phyloP scores from a whole-genome alignment of 345 rosid species.

The Mercurialis annua region DNA sequence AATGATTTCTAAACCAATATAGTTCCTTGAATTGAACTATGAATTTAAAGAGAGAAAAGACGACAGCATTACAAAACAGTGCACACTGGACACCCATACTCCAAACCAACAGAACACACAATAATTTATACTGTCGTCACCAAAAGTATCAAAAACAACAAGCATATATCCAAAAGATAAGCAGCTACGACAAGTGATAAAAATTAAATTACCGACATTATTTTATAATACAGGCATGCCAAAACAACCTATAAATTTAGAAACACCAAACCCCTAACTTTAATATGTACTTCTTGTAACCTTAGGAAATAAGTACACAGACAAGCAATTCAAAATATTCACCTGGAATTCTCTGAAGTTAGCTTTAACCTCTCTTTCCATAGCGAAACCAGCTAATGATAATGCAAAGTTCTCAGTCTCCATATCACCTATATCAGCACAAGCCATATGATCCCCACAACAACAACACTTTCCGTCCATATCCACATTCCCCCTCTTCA shows the following conservation, averaged over 20 bases:
- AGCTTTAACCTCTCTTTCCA: slow-evolving; percentile 72
- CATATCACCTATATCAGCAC: slow-evolving; percentile 63
- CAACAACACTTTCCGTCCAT: slow-evolving; percentile 53
- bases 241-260: background rate
- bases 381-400: slow-evolving; percentile 69
- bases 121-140: background rate
- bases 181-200: background rate
- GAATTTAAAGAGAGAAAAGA: background rate
- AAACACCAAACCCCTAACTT: background rate
- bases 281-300: background rate
- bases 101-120: background rate
- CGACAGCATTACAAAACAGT: background rate
- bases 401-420: slow-evolving; percentile 64
- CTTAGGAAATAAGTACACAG: background rate
- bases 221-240: background rate
- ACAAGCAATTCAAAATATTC: slow-evolving; percentile 9
- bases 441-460: slow-evolving; percentile 58
- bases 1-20: background rate
- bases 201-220: background rate
- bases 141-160: no score
- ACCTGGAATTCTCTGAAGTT: slow-evolving; percentile 88
- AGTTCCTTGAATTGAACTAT: background rate
- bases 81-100: background rate
- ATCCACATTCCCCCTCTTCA: slow-evolving; percentile 50
- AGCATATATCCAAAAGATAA: background rate